Evolutionary conservation across 2,329 filamentous ascomycete species (phyloP).

Genomic region (Verticillium zaregamsianum): DNA sequence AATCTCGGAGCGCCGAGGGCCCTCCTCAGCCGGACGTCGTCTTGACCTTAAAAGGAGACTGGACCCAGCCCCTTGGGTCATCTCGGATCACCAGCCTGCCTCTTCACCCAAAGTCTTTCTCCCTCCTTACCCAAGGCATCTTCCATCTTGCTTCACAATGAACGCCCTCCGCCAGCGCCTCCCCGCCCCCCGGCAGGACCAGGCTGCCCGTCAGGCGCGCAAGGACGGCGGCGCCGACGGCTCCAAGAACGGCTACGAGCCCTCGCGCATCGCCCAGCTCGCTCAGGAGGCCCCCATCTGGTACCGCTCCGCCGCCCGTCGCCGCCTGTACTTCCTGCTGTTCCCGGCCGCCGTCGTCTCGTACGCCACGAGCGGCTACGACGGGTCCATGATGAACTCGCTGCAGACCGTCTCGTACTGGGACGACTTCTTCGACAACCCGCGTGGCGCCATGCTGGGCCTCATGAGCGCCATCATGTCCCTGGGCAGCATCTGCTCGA

Average conservation of each 20-base stretch:
- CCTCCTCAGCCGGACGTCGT: not conserved
- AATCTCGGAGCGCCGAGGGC: not conserved
- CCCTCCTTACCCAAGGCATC: not conserved
- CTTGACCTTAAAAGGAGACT: not conserved
- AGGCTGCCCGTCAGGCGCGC: slow-evolving; percentile 14
- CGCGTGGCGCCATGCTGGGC: slow-evolving; percentile 23
- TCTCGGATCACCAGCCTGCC: not conserved
- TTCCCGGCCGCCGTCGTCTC: slow-evolving; percentile 29
- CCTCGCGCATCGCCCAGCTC: slow-evolving; percentile 23
- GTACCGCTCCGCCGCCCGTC: slow-evolving; percentile 24
- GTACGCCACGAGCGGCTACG: slow-evolving; percentile 41
- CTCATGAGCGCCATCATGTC: slow-evolving; percentile 39
- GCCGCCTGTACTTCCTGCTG: slow-evolving; percentile 25
- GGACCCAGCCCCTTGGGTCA: not conserved
- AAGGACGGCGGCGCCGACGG: slow-evolving; percentile 9
- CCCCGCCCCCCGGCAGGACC: slow-evolving; percentile 20
- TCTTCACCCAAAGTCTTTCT: not conserved
- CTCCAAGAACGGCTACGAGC: slow-evolving; percentile 13
- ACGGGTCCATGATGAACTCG: slow-evolving; percentile 46
- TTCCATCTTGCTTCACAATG: slow-evolving; percentile 11
- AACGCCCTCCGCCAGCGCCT: slow-evolving; percentile 18
- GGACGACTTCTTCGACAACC: slow-evolving; percentile 34
- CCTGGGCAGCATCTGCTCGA: slow-evolving; percentile 38
- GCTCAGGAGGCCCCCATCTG: slow-evolving; percentile 19
- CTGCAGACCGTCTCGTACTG: slow-evolving; percentile 37